Base-by-base conservation (phyloP, 306 rosid species). In the Acacia crassicarpa region DNA sequence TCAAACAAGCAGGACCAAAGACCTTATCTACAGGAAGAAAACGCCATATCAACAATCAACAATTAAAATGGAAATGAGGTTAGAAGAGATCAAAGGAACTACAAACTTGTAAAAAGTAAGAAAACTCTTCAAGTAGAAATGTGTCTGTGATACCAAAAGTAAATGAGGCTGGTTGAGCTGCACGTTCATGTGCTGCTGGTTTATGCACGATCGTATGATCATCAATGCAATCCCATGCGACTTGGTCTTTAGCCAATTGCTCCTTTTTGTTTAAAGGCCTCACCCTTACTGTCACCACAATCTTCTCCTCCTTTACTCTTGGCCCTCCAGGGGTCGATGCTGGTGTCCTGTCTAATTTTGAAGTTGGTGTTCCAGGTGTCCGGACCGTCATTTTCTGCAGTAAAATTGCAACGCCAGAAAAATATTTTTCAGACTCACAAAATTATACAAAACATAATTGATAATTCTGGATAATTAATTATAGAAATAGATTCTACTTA, bases 211-310 rank as follows among this genome's bases (percentile, higher is more conserved):
- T 94, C 0, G 97, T 91, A 81, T 85, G 81, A 46, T 92, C 95
- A 79, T 94, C 94, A 4, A 89, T 16, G 67, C 99, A 96, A 30
- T 96, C 99, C 99, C 99, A 96, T 32, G 98, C 99, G 59, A 94
- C 94, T 78, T 92, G 98, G 67, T 96, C 99, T 79, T 90, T 94
- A 49, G 95, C 97, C 72, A 89, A 81, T 63, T 92, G 99, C 83
- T 96, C 99, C 80, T 89, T 96, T 81, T 89, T 91, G 85, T 88
- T 96, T 33, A 96, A 81, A 54, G 99, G 99, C 79, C 99, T 91
- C 75, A 96, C 80, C 83, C 99, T 88, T 25, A 96, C 99, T 0
- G 97, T 96, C 11, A 96, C 99, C 54, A 96, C 98, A 78, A 96
- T 96, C 84, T 96, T 96, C 88, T 96, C 99, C 75, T 96, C 99